Percentiles rank a stretch among this genome's conserved stretches.
These are phyloP conservation scores for Amylocarpus encephaloides DNA, from an alignment of 2,329 filamentous ascomycete genomes.

Conservation along the genomic window DNA sequence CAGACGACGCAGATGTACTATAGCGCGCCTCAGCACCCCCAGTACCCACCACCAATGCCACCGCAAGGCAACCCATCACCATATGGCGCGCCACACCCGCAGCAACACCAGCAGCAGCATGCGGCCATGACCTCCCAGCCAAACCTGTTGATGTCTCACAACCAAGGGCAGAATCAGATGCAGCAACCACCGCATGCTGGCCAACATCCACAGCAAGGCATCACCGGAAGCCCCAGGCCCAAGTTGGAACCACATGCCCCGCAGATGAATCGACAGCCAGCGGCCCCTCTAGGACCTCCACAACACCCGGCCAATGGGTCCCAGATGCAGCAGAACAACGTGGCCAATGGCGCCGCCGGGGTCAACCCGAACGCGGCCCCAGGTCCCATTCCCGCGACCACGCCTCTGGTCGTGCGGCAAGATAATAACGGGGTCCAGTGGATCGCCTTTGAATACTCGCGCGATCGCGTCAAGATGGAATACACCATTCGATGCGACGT, in stretches of 20 bases:
- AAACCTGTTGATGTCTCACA: constrained; percentile 61
- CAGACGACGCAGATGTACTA: constrained; percentile 76
- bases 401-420: constrained; percentile 86
- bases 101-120: constrained; percentile 35
- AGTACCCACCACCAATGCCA: constrained; percentile 59
- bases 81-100: constrained; percentile 50
- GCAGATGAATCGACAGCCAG: constrained; percentile 56
- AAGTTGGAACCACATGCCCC: constrained; percentile 59
- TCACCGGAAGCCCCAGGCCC: constrained; percentile 55
- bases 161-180: constrained; percentile 54
- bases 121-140: constrained; percentile 56
- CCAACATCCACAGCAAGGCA: constrained; percentile 49
- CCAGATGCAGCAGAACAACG: constrained; percentile 39
- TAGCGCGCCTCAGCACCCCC: constrained; percentile 45
- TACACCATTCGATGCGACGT: constrained; percentile 98
- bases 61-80: constrained; percentile 54
- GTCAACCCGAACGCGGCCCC: constrained; percentile 88
- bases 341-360: constrained; percentile 36
- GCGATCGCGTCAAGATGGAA: constrained; percentile 97
- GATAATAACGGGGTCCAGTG: constrained; percentile 96
- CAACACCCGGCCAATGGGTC: constrained; percentile 37
- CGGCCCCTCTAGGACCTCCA: constrained; percentile 43
- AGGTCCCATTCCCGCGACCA: constrained; percentile 93
- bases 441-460: constrained; percentile 98
- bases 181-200: constrained; percentile 47